Evolutionary conservation across 2,329 filamentous ascomycete genomes (phyloP).

Genomic region (Ramichloridium luteum): DNA sequence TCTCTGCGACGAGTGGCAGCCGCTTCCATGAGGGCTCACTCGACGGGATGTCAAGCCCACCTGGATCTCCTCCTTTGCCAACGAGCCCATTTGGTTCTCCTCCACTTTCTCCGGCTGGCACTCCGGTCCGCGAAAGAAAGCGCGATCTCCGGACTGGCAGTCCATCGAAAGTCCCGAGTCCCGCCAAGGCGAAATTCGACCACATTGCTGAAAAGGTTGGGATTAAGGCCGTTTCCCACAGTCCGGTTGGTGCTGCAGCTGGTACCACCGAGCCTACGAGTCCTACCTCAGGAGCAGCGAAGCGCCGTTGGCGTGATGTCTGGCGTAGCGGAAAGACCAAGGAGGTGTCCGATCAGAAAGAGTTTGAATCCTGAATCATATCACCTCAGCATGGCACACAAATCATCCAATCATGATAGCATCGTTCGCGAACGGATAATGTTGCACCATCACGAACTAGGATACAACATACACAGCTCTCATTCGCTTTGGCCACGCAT

Average conservation of each 20-base stretch:
- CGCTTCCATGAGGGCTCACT: constrained; percentile 18
- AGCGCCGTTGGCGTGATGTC: constrained; percentile 23
- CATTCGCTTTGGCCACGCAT: no score
- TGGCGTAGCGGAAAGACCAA: constrained; percentile 13
- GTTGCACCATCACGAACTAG: no score
- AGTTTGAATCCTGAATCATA: no score
- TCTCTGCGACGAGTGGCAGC: constrained; percentile 3
- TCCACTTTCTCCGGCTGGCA: constrained; percentile 11
- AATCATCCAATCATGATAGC: no score
- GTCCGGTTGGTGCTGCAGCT: no score
- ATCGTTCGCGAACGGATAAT: no score
- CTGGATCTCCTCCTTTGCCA: constrained; percentile 11
- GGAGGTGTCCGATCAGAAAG: no score
- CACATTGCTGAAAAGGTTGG: constrained; percentile 36
- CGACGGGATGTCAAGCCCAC: constrained; percentile 16
- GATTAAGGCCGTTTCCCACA: constrained; percentile 22
- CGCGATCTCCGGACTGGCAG: constrained; percentile 10
- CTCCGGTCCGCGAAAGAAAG: constrained; percentile 7
- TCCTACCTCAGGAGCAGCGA: constrained; percentile 19
- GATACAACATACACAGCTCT: no score
- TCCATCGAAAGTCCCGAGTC: constrained; percentile 24
- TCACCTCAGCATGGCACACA: no score
- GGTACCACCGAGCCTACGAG: constrained; percentile 7
- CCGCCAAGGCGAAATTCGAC: constrained; percentile 36
- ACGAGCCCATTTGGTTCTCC: constrained; percentile 10